These are phyloP conservation scores for Mallotus repandus DNA, from an alignment of 441 rosid species.

Conservation along the genomic window DNA sequence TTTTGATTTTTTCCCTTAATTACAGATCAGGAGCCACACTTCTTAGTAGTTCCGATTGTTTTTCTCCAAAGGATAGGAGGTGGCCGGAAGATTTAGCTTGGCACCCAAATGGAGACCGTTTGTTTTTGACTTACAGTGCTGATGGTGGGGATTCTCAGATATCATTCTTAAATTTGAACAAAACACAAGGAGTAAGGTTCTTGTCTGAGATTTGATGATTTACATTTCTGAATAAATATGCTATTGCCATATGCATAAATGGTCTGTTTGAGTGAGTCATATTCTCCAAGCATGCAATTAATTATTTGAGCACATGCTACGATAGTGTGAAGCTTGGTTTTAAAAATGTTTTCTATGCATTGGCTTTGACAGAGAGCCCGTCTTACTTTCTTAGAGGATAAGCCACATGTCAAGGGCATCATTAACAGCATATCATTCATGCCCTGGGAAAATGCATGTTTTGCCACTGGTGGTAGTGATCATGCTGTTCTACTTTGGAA, in stretches of 20 bases:
- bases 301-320: background rate
- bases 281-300: background rate
- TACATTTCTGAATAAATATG: background rate
- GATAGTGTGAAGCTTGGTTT: background rate
- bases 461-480: slow-evolving; percentile 89
- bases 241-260: background rate
- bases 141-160: slow-evolving; percentile 86
- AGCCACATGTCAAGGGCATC: slow-evolving; percentile 85
- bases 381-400: slow-evolving; percentile 64
- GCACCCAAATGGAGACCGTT: slow-evolving; percentile 80
- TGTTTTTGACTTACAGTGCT: slow-evolving; percentile 63
- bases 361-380: slow-evolving; percentile 54
- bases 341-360: slow-evolving; percentile 3
- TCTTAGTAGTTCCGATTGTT: slow-evolving; percentile 64
- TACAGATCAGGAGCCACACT: slow-evolving; percentile 74
- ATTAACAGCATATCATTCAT: slow-evolving; percentile 73
- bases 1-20: slow-evolving; percentile 11
- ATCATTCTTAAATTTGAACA: slow-evolving; percentile 66
- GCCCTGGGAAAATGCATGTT: slow-evolving; percentile 77
- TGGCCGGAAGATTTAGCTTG: slow-evolving; percentile 96
- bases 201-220: slow-evolving; percentile 10
- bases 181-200: slow-evolving; percentile 57
- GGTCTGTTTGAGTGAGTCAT: background rate
- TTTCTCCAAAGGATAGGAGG: slow-evolving; percentile 64
- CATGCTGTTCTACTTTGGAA: slow-evolving; percentile 84